Percentiles rank a stretch among this genome's conserved stretches.
Evolutionary conservation across 2,329 filamentous ascomycete species (phyloP).

Genomic region (Alternaria infectoria): DNA sequence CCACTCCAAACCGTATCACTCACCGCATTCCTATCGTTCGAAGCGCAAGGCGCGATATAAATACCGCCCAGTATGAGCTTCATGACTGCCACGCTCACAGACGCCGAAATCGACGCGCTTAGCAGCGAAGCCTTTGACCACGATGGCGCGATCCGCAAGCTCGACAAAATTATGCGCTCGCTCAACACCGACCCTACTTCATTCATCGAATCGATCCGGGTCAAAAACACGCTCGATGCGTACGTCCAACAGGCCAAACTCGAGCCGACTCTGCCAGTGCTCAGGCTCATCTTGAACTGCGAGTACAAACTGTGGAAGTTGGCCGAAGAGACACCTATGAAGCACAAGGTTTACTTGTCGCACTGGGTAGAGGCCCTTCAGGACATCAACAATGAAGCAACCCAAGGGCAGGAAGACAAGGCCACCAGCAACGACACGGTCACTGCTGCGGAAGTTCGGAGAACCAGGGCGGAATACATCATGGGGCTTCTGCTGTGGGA

Average conservation of each 20-base stretch:
- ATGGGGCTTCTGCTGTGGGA: slow-evolving; percentile 28
- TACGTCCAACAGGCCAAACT: slow-evolving; percentile 26
- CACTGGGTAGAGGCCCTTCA: slow-evolving; percentile 50
- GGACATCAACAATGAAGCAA: slow-evolving; percentile 11
- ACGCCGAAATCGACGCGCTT: slow-evolving; percentile 30
- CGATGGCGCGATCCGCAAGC: slow-evolving; percentile 16
- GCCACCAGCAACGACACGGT: slow-evolving; percentile 1
- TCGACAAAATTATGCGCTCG: slow-evolving; percentile 11
- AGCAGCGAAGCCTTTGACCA: slow-evolving; percentile 23
- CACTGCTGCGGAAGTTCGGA: slow-evolving; percentile 23
- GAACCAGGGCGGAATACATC: slow-evolving; percentile 33
- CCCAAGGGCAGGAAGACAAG: not conserved
- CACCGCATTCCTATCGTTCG: slow-evolving; percentile 14
- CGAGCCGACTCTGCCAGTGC: slow-evolving; percentile 25
- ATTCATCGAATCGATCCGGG: slow-evolving; percentile 26
- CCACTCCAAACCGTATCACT: slow-evolving; percentile 9
- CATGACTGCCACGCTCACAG: slow-evolving; percentile 29
- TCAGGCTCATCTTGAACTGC: slow-evolving; percentile 43
- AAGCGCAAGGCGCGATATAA: slow-evolving; percentile 26
- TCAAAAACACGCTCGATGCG: slow-evolving; percentile 41
- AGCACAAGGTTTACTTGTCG: slow-evolving; percentile 47
- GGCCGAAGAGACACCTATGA: slow-evolving; percentile 37
- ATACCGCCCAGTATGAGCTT: slow-evolving; percentile 34
- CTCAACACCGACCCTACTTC: not conserved
- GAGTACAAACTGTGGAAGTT: slow-evolving; percentile 45